Base-by-base conservation (phyloP, 2,329 filamentous ascomycete species). In the Cryphonectria radicalis region DNA sequence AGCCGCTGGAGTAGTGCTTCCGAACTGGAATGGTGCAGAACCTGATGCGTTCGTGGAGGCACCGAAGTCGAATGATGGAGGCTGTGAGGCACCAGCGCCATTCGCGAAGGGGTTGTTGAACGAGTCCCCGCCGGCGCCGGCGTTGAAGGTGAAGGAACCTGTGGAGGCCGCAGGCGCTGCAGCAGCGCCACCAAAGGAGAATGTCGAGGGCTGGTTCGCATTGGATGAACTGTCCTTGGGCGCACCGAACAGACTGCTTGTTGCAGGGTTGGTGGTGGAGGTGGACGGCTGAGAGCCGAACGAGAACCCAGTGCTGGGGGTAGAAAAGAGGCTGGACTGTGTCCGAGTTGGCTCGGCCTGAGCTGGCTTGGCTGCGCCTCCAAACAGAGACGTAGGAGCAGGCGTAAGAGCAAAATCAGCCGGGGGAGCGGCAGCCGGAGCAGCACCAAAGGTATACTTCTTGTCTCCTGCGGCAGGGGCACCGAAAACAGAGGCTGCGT, bases 11-110 rank as follows among this genome's bases (percentile, higher is more conserved):
- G 63, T 25, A 57, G 10, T 14, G 63, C 19, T 67, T 19, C 43
- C 68, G 40, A 73, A 73, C 5, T 68, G 69, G 53, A 72, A 73
- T 43, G 32, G 76, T 42, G 62, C 62, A 64, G 62, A 78, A 4
- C 59, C 46, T 73, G 65, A 77, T 70, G 70, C 68, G 55, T 63
- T 74, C 46, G 73, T 62, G 32, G 74, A 71, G 13, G 75, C 77
- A 28, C 83, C 84, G 74, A 86, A 86, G 72, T 77, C 80, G 73
- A 82, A 80, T n/a, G 78, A 78, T 2, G 79, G 73, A 2, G 78
- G 74, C 6, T 77, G 73, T 17, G 77, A 75, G 11, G 76, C 63
- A 64, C 72, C 59, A 66, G 76, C 75, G 67, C 78, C 71, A 72
- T 75, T 57, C 72, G 77, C 79, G 72, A 85, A 85, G 0, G 82